These are phyloP conservation scores for Xylariaceae sp. DNA, from an alignment of 2,329 filamentous ascomycete genomes.

Conservation along the genomic window DNA sequence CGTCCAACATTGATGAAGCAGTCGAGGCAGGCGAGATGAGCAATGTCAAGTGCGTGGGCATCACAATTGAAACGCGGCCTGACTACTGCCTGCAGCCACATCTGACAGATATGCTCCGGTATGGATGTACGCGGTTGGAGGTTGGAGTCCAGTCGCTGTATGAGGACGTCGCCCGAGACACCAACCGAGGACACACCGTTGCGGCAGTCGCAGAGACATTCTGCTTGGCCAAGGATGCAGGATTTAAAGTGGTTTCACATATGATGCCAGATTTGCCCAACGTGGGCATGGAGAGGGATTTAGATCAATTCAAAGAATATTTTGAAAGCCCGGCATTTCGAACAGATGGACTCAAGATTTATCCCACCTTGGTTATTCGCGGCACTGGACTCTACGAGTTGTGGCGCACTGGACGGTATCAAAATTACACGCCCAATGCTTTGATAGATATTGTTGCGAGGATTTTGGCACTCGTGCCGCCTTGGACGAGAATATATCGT, in stretches of 20 bases:
- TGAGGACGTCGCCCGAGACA: slow-evolving; percentile 97
- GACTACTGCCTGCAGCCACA: slow-evolving; percentile 98
- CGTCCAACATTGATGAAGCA: slow-evolving; percentile 90
- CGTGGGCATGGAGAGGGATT: slow-evolving; percentile 95
- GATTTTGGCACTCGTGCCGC: slow-evolving; percentile 92
- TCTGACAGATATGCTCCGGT: slow-evolving; percentile 93
- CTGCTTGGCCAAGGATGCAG: slow-evolving; percentile 94
- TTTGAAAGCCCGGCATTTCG: slow-evolving; percentile 96
- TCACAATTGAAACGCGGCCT: slow-evolving; percentile 95
- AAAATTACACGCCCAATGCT: slow-evolving; percentile 98
- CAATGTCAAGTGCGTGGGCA: slow-evolving; percentile 95
- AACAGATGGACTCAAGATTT: slow-evolving; percentile 97
- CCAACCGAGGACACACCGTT: slow-evolving; percentile 95
- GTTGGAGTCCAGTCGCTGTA: slow-evolving; percentile 96
- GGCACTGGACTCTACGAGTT: slow-evolving; percentile 96
- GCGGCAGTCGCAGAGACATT: slow-evolving; percentile 96
- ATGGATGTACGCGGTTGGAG: slow-evolving; percentile 92
- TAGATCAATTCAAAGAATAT: slow-evolving; percentile 97
- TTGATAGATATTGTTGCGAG: slow-evolving; percentile 93
- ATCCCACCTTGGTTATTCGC: slow-evolving; percentile 94
- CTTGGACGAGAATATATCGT: slow-evolving; percentile 98
- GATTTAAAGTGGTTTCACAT: slow-evolving; percentile 98
- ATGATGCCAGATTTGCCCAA: slow-evolving; percentile 99
- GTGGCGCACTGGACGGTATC: slow-evolving; percentile 95
- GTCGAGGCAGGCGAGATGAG: slow-evolving; percentile 95